Evolutionary conservation across 2,329 filamentous ascomycete species (phyloP).

Genomic region (Didymella glomerata): DNA sequence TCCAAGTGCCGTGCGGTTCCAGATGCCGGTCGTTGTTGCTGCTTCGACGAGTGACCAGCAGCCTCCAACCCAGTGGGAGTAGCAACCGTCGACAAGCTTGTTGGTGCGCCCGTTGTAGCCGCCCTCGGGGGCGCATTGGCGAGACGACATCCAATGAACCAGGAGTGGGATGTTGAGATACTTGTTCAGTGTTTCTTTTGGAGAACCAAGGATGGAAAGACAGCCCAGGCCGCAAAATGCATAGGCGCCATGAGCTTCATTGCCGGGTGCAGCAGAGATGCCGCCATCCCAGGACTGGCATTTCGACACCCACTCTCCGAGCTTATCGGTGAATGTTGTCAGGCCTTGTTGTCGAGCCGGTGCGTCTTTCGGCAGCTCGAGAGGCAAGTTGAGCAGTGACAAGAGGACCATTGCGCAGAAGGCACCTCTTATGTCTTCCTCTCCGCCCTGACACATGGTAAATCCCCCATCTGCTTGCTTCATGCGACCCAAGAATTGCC

Average conservation of each 20-base stretch:
- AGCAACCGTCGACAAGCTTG: conserved; percentile 97
- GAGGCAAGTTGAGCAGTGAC: conserved; percentile 81
- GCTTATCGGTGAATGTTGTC: conserved; percentile 72
- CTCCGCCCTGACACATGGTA: conserved; percentile 82
- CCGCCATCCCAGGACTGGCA: conserved; percentile 98
- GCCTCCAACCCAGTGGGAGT: conserved; percentile 96
- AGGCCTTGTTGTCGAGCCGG: conserved; percentile 71
- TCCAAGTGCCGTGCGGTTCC: conserved; percentile 83
- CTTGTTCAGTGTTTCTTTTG: conserved; percentile 75
- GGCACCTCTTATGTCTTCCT: conserved; percentile 91
- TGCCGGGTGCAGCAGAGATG: conserved; percentile 82
- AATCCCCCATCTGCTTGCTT: conserved; percentile 94
- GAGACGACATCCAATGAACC: conserved; percentile 85
- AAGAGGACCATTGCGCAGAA: conserved; percentile 91
- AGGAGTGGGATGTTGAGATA: conserved; percentile 80
- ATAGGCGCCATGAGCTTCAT: conserved; percentile 96
- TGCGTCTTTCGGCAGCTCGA: conserved; percentile 77
- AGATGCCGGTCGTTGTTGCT: conserved; percentile 66
- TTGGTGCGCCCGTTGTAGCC: conserved; percentile 94
- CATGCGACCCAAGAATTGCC: conserved; percentile 85
- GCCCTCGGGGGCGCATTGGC: conserved; percentile 90
- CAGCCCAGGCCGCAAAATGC: conserved; percentile 93
- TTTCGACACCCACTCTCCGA: conserved; percentile 80
- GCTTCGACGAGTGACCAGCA: conserved; percentile 94
- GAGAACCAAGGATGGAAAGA: conserved; percentile 83